Evolutionary conservation across 2,329 filamentous ascomycete species (phyloP).

Genomic region (Fusarium vanettenii): DNA sequence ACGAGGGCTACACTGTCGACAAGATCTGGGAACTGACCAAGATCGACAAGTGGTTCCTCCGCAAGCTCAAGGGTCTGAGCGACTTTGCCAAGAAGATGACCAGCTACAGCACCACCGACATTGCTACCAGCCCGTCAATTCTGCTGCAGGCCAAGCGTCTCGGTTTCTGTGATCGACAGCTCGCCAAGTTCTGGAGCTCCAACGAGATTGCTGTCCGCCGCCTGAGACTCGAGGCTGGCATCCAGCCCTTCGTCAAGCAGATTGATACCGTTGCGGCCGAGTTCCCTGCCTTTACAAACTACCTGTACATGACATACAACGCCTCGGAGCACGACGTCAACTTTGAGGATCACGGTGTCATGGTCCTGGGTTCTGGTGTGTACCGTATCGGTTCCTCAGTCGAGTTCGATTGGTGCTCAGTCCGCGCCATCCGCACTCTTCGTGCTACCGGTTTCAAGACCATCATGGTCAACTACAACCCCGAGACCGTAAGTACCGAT

Average conservation of each 20-base stretch:
- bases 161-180: slow-evolving; percentile 92
- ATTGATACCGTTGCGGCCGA: slow-evolving; percentile 98
- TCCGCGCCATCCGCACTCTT: slow-evolving; percentile 91
- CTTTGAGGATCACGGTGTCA: slow-evolving; percentile 91
- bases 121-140: slow-evolving; percentile 71
- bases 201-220: slow-evolving; percentile 92
- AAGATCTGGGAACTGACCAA: slow-evolving; percentile 99
- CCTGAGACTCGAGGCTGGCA: slow-evolving; percentile 84
- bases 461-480: slow-evolving; percentile 95
- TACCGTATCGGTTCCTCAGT: slow-evolving; percentile 98
- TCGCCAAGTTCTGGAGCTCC: slow-evolving; percentile 93
- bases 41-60: slow-evolving; percentile 99
- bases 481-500: slow-evolving; percentile 89
- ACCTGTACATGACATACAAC: slow-evolving; percentile 96
- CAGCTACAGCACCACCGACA: slow-evolving; percentile 72
- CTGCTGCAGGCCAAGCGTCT: slow-evolving; percentile 90
- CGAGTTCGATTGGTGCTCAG: slow-evolving; percentile 99
- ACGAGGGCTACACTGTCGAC: slow-evolving; percentile 90
- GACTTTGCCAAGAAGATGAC: slow-evolving; percentile 87
- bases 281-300: slow-evolving; percentile 95
- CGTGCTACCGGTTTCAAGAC: slow-evolving; percentile 89
- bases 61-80: slow-evolving; percentile 89
- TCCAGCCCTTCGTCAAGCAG: slow-evolving; percentile 93
- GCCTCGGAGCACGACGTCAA: slow-evolving; percentile 84
- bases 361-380: slow-evolving; percentile 96